Base-by-base conservation (phyloP, 2,329 filamentous ascomycete genomes). In the Xylaria sp. region DNA sequence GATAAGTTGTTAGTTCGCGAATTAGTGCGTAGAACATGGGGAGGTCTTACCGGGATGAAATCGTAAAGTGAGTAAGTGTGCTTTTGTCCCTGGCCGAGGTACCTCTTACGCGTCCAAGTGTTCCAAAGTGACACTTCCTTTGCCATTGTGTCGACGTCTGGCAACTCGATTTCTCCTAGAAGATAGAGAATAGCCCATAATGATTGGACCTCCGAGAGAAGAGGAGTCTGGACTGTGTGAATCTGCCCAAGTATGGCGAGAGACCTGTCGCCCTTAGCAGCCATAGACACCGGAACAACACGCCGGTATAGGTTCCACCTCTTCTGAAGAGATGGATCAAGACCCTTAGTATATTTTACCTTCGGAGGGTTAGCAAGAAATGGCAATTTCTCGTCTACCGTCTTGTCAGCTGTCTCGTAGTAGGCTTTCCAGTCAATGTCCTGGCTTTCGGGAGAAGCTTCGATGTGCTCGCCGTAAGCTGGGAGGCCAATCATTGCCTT, bases 161-260 rank as follows among this genome's bases (percentile, higher is more conserved):
- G 79, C n/a, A 79, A 61, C 15, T 76, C 71, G 20, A 79, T 37
- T 50, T 76, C 65, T 9, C 77, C 79, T 8, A 76, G 72, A 7
- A 81, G 66, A 56, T 76, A 81, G 5, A 73, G 46, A 56, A 78
- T 72, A 1, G 70, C 77, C 78, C 78, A 81, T 28, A 81, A 69
- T 1, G 77, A 70, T 64, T 80, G 78, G 9, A 80, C 70, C 65
- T 78, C 76, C 1, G 75, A 70, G 10, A 78, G 67, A 1, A 79
- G 55, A 1, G 78, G 78, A 0, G 79, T 80, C 34, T 76, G 72
- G 2, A 76, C 72, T 2, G 77, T 76, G 63, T 79, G 77, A 39
- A 80, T 76, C 50, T 75, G 74, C 3, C 78, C 78, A 1, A 74
- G 74, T 15, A 79, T 73, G 28, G 69, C 70, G 12, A 80, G 62